Base-by-base conservation (phyloP, 2,329 filamentous ascomycete genomes). In the Malbranchea zuffiana region DNA sequence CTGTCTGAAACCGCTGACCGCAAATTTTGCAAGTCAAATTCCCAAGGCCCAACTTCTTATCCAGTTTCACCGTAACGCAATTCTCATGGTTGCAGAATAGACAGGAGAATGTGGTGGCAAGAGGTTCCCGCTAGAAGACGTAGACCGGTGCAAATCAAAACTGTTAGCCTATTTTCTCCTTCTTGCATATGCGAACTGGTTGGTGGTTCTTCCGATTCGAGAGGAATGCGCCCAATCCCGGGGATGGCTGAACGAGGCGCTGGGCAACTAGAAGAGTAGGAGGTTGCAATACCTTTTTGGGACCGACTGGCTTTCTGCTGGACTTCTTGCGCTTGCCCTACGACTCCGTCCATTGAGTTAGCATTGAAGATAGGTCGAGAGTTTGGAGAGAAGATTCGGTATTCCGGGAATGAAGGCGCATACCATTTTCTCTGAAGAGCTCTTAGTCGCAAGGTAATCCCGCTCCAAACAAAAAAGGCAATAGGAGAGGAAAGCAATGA, bases 21-120 rank as follows among this genome's bases (percentile, higher is more conserved):
- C 90, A 98, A 36, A 94, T 76, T 58, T 88, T 93, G 67, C 90
- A 98, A 42, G 80, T 76, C 17, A 98, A 69, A 43, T 82, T 75
- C 31, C 88, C 90, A 24, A 94, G 73, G 35, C 85, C 85, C 18
- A 77, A 69, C 59, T 96, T 96, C 70, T 93, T 94, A 58, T 98
- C 86, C 34, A 98, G 72, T 61, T 92, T 90, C 48, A 95, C 82
- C 18, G 76, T 73, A 35, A 98, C 83, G 0, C 87, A 84, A 48
- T 85, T 90, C 57, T 96, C 90, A 63, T 96, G 87, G 60, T 95
- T 96, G 71, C 90, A 98, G 66, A 98, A 98, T 30, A 98, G 78
- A 58, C 90, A 98, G 40, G 87, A 84, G 61, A 98, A 98, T n/a
- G 76, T 75, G 2, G 83, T 87, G 11, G 64, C 53, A n/a, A 68